Evolutionary conservation across 371 early-diverging fungal species (phyloP), one percentile per base, ranked within the genome.

Genomic region (Lichtheimia hyalospora): DNA sequence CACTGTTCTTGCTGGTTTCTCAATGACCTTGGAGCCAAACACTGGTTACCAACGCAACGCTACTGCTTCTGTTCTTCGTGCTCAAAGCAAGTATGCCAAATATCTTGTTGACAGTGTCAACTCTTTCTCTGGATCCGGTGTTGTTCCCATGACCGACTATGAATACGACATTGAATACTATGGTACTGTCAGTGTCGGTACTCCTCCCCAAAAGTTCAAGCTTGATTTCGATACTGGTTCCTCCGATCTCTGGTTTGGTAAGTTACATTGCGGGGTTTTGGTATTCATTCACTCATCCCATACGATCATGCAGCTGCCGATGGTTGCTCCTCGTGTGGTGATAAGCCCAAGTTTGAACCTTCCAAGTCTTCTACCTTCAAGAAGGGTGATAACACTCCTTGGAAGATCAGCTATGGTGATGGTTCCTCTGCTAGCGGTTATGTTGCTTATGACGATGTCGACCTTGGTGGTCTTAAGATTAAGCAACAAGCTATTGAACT

Each of bases 221-320:
- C 77, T 92, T 16, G 75, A 87, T 52, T 85, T 91, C 55, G 91
- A 91, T 64, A 91, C 91, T 4, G 89, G 90, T 0, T 89, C 89
- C 0, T 71, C 83, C 39, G 79, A 88, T 52, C 71, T 88, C 54
- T 89, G 90, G 90, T 57, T 68, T 46, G 64, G 69, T 68, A 64
- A 27, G 58, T 34, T 6, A 34, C 10, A 34, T 8, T 34, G 10
- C 34, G 6, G 34, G 8, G 34, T 34, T 34, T 34, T 34, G 6
- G 6, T 8, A 10, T 34, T 34, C 18, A 40, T 15, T 46, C 15
- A 18, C 13, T 5, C 14, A 12, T 7, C 8, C 56, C 1, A n/a
- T 2, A 52, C 40, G 2, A 15, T 8, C 8, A 52, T 14, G 25
- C 6, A 63, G 69, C 69, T n/a, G 61, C 57, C 3, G 54, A 56